These are phyloP conservation scores for Teunomyces cretensis DNA, from an alignment of 805 yeast genomes.

Conservation along the genomic window DNA sequence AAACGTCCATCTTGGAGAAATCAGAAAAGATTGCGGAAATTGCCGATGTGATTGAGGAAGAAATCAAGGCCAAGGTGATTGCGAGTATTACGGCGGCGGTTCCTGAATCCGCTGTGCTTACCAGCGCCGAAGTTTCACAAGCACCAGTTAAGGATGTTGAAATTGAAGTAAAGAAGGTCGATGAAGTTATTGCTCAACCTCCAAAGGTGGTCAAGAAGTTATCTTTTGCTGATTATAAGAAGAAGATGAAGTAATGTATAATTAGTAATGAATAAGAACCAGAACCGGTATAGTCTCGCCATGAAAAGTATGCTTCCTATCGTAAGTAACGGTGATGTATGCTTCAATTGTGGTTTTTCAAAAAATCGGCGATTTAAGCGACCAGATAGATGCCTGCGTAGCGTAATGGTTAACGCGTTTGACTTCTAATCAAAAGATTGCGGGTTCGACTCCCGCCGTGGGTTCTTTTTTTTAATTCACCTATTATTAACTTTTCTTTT, in stretches of 20 bases:
- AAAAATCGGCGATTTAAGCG: too few species aligned
- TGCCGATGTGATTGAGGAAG: slow-evolving; percentile 1
- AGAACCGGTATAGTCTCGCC: too few species aligned
- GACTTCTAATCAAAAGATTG: slow-evolving; percentile 25
- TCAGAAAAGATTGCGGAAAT: slow-evolving; percentile 3
- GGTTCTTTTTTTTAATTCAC: slow-evolving; percentile 9
- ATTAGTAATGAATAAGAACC: background rate
- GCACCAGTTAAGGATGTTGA: background rate
- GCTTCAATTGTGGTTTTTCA: too few species aligned
- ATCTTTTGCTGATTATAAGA: slow-evolving; percentile 75
- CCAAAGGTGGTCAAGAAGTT: slow-evolving; percentile 48
- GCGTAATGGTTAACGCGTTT: slow-evolving; percentile 23
- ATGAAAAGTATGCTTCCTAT: too few species aligned
- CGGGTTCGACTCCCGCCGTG: slow-evolving; percentile 26
- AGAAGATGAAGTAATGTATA: slow-evolving; percentile 41
- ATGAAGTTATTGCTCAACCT: background rate
- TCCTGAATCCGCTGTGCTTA: background rate
- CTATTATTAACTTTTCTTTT: background rate
- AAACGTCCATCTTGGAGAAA: slow-evolving; percentile 4
- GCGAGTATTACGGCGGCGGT: background rate
- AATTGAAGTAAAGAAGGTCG: background rate
- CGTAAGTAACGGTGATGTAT: too few species aligned
- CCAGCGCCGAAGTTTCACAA: background rate
- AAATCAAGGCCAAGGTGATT: slow-evolving; percentile 3
- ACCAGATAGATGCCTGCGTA: slow-evolving; percentile 13